These are phyloP conservation scores for Orbilia oligospora DNA, from an alignment of 2,329 filamentous ascomycete genomes.

Conservation along the genomic window DNA sequence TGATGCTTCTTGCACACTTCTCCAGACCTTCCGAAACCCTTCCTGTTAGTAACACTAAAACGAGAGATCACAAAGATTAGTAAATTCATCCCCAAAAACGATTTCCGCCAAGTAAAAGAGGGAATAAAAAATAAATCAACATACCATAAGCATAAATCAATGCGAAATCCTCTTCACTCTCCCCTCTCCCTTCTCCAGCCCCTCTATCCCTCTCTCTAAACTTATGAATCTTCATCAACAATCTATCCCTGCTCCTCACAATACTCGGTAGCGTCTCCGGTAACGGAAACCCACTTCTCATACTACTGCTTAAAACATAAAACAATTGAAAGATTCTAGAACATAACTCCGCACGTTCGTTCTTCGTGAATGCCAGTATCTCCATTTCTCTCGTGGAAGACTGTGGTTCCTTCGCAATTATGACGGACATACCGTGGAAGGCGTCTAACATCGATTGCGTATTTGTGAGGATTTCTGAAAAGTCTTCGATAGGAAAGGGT, in stretches of 20 bases:
- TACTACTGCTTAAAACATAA: conserved; percentile 87
- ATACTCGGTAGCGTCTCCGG: conserved; percentile 90
- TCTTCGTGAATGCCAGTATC: conserved; percentile 82
- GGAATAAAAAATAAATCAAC: background rate
- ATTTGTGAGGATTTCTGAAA: conserved; percentile 80
- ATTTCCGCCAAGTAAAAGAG: background rate
- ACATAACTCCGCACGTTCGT: conserved; percentile 85
- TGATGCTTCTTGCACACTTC: conserved; percentile 75
- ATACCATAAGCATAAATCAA: conserved; percentile 87
- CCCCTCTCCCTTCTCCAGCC: conserved; percentile 67
- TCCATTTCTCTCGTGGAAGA: conserved; percentile 85
- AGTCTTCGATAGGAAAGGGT: conserved; percentile 83
- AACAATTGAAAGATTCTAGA: conserved; percentile 90
- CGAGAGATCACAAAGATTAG: conserved; percentile 9
- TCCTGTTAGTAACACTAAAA: conserved; percentile 74
- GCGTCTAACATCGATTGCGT: conserved; percentile 90
- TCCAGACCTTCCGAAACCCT: conserved; percentile 77
- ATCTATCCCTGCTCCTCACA: conserved; percentile 81
- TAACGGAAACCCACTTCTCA: conserved; percentile 94
- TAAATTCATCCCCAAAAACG: background rate
- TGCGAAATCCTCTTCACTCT: conserved; percentile 80
- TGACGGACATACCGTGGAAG: conserved; percentile 95
- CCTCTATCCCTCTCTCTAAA: conserved; percentile 77
- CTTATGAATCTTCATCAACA: conserved; percentile 88
- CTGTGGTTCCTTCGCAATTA: conserved; percentile 83